Percentiles rank a stretch among this genome's conserved stretches.
Evolutionary conservation across 306 rosid genomes (phyloP).

Genomic region (Cicer cuneatum): DNA sequence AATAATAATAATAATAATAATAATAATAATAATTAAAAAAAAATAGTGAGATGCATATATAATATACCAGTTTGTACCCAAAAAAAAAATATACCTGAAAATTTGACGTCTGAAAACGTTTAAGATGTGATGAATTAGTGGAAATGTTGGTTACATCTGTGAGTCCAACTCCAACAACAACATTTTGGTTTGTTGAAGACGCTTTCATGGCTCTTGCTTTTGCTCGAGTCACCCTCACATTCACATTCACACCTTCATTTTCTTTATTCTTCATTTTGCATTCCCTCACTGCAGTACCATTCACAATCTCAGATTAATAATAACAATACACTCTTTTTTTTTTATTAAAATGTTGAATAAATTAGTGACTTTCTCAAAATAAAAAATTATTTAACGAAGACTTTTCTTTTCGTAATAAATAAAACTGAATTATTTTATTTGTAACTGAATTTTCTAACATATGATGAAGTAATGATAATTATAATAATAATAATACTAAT

Average conservation of each 20-base stretch:
- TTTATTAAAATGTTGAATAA: no score
- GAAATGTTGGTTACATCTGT: conserved; percentile 63
- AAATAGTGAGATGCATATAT: not conserved
- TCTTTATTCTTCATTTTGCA: conserved; percentile 70
- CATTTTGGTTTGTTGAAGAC: conserved; percentile 48
- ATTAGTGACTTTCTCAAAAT: no score
- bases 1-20: not conserved
- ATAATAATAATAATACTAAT: no score
- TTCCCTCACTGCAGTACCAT: conserved; percentile 39
- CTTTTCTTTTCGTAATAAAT: no score
- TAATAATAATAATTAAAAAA: not conserved
- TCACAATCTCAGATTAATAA: not conserved
- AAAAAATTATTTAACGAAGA: no score
- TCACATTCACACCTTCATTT: conserved; percentile 23
- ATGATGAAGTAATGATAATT: no score
- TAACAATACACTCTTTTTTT: not conserved
- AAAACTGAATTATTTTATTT: no score
- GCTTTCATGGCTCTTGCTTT: conserved; percentile 63
- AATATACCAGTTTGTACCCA: no score
- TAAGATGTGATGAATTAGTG: conserved; percentile 35
- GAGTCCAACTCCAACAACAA: conserved; percentile 36
- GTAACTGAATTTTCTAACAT: no score
- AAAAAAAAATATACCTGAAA: no score
- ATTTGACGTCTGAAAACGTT: conserved; percentile 37
- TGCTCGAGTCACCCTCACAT: conserved; percentile 73